Base-by-base conservation (phyloP, 148 eudicot species). In the Silene conica region DNA sequence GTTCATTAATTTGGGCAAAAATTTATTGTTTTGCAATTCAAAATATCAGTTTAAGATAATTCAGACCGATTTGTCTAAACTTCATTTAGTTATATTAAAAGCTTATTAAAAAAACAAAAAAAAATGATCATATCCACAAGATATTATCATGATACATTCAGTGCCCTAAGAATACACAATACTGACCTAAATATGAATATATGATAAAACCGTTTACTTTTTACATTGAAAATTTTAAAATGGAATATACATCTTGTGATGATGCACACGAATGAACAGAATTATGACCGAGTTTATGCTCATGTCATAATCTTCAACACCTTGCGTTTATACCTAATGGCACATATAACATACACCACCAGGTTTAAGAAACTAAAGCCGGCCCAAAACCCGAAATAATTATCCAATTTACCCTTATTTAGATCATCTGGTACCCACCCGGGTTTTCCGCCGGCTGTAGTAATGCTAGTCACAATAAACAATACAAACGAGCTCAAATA, bases 341-440 rank as follows among this genome's bases (percentile, higher is more conserved):
- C 82, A 75, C 76, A 79, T 11, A 79, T 26, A 21, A 78, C 25
- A 70, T 81, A 87, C 21, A 80, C 78, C 20, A 80, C 48, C 70
- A 87, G 22, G 72, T 87, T 85, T 73, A 85, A 10, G 54, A 83
- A 63, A 74, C 87, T 76, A 31, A 87, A 77, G 25, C 73, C 80
- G 19, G 80, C 86, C 74, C 81, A 74, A 7, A 85, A 78, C 82
- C 76, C 77, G 69, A 80, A 88, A 74, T 80, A 88, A 43, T 80
- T 80, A 73, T 88, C 87, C 5, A 88, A 80, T 41, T 78, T 86
- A 9, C 91, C 91, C 54, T 72, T 65, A 58, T 88, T 85, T 62
- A 88, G 69, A 46, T 85, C 80, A 57, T 88, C 84, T 5, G 91
- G 84, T 38, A 88, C 83, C 87, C 91, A 88, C 12, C 91, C 91